Percentiles rank a stretch among this genome's conserved stretches.
phyloP scores from a whole-genome alignment of 2,329 filamentous ascomycete species.

The Cadophora sp. region DNA sequence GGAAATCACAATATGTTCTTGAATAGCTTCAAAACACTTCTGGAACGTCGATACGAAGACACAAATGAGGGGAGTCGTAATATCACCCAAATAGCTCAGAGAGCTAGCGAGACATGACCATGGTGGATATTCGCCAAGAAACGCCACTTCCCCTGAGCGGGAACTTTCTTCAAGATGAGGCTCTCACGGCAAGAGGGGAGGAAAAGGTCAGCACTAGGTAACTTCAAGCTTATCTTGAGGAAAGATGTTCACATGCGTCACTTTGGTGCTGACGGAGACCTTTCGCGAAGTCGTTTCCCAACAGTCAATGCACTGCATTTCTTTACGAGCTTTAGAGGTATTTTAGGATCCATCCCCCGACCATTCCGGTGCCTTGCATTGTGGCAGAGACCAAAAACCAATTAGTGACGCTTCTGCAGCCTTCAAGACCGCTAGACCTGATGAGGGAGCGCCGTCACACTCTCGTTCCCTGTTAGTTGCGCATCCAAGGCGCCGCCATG shows the following conservation, averaged over 20 bases:
- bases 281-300: background rate
- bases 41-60: background rate
- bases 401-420: background rate
- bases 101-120: background rate
- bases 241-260: background rate
- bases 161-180: background rate
- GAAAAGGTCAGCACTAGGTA: background rate
- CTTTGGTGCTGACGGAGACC: background rate
- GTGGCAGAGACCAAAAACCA: background rate
- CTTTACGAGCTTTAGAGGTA: background rate
- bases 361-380: conserved; percentile 1
- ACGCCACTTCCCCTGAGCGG: conserved; percentile 6
- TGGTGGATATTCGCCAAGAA: conserved; percentile 7
- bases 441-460: conserved; percentile 2
- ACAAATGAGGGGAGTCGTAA: background rate
- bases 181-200: background rate
- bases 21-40: too few relatives aligned
- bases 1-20: too few relatives aligned
- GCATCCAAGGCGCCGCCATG: conserved; percentile 1
- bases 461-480: conserved; percentile 12
- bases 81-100: background rate
- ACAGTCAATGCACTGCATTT: background rate
- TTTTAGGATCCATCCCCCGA: background rate
- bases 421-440: conserved; percentile 7
- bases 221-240: background rate